These are phyloP conservation scores for Saccharomyces kudriavzevii DNA, from an alignment of 805 yeast species.

Conservation along the genomic window DNA sequence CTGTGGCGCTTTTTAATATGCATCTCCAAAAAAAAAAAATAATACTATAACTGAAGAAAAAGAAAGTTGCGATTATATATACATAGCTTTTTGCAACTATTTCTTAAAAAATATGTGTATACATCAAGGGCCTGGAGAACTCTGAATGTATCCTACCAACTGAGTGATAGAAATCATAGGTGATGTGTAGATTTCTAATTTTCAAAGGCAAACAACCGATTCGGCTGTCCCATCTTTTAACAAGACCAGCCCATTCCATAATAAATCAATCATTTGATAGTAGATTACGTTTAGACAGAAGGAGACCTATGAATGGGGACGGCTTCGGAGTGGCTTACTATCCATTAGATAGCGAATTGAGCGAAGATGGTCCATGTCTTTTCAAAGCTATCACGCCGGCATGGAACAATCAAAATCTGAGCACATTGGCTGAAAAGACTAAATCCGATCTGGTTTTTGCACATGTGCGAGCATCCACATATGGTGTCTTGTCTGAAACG, in stretches of 20 bases:
- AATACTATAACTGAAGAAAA: neutral
- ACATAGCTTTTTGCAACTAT: neutral
- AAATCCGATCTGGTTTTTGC: slow-evolving; percentile 80
- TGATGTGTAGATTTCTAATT: slow-evolving; percentile 90
- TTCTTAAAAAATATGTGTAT: neutral
- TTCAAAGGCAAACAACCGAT: slow-evolving; percentile 89
- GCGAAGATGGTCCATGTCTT: slow-evolving; percentile 70
- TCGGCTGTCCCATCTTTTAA: slow-evolving; percentile 73
- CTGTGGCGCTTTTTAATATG: neutral
- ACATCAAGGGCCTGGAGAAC: neutral
- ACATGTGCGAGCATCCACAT: slow-evolving; percentile 92
- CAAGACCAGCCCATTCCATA: slow-evolving; percentile 94
- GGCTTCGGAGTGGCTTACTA: slow-evolving; percentile 98
- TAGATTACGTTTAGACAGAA: slow-evolving; percentile 72
- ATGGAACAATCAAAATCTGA: slow-evolving; percentile 91
- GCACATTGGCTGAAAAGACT: slow-evolving; percentile 80
- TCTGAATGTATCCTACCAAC: neutral
- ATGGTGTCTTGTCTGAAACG: slow-evolving; percentile 88
- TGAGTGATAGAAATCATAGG: neutral
- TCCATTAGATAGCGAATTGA: slow-evolving; percentile 46
- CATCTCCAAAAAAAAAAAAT: neutral
- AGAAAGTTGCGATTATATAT: neutral
- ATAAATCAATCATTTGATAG: slow-evolving; percentile 94
- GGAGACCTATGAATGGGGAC: slow-evolving; percentile 94
- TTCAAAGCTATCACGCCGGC: slow-evolving; percentile 96